phyloP scores from a whole-genome alignment of 352 stramenopile genomes.

The Globisporangium nodosum region DNA sequence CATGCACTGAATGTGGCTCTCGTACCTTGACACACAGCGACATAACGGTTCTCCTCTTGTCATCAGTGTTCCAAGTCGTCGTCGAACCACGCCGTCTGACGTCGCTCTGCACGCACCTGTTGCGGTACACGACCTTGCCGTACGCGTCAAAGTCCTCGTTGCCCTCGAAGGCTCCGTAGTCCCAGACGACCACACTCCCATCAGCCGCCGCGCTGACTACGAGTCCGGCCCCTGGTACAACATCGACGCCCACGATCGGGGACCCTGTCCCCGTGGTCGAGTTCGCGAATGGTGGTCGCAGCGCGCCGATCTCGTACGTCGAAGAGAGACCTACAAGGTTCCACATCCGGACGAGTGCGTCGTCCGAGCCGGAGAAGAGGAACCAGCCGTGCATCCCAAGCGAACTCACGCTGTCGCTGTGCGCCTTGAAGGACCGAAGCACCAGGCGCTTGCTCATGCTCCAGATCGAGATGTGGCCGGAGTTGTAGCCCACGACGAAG shows the following conservation, averaged over 20 bases:
- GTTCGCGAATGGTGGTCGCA: constrained; percentile 28
- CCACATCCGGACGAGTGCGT: constrained; percentile 58
- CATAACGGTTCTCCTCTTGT: not conserved
- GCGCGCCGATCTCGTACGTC: constrained; percentile 50
- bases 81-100: not conserved
- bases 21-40: not conserved
- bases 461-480: constrained; percentile 55
- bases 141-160: constrained; percentile 12
- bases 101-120: constrained; percentile 4
- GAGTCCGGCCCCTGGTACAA: constrained; percentile 27
- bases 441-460: constrained; percentile 39
- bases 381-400: constrained; percentile 63
- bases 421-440: constrained; percentile 42
- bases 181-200: constrained; percentile 47
- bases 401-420: constrained; percentile 43
- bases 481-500: constrained; percentile 46
- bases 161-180: constrained; percentile 11
- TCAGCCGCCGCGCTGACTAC: constrained; percentile 46
- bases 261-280: constrained; percentile 32
- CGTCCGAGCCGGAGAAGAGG: constrained; percentile 74
- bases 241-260: constrained; percentile 47
- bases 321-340: constrained; percentile 41
- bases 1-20: constrained; percentile 14
- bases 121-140: constrained; percentile 13
- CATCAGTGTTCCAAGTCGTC: not conserved